Conservation (phyloP, 2,329 filamentous ascomycete species). For the Hypoxylon rubiginosum region DNA sequence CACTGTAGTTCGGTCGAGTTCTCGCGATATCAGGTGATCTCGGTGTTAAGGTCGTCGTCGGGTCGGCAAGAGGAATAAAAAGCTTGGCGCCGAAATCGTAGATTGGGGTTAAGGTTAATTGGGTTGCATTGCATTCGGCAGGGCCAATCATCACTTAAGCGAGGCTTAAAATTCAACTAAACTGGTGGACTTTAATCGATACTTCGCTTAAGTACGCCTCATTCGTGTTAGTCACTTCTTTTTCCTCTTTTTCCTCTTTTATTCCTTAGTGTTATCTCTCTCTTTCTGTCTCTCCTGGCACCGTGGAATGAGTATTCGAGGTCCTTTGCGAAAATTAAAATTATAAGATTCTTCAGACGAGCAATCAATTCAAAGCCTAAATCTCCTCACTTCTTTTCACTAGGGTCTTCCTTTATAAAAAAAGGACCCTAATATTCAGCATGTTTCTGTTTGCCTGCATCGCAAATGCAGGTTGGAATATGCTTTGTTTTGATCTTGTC, state of each 20-base stretch:
- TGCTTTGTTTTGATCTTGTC: not conserved
- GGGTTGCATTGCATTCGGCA: constrained; percentile 23
- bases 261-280: not conserved
- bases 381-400: not conserved
- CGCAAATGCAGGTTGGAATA: not conserved
- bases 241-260: not conserved
- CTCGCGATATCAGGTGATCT: constrained; percentile 40
- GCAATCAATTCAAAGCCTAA: not conserved
- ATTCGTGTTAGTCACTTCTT: constrained; percentile 26
- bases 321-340: not conserved
- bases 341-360: not conserved
- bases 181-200: constrained; percentile 21
- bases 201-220: constrained; percentile 39
- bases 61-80: not conserved
- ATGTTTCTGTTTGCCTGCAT: not conserved
- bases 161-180: constrained; percentile 30
- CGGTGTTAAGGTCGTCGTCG: constrained; percentile 12
- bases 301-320: not conserved
- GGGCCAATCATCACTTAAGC: constrained; percentile 22
- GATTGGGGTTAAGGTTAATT: constrained; percentile 24
- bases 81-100: not conserved
- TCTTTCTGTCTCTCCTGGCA: not conserved
- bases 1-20: too few species aligned
- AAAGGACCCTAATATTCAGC: not conserved
- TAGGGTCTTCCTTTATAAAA: not conserved